Conservation (phyloP, 495 filamentous ascomycete genomes). For the Cryomyces minteri region DNA sequence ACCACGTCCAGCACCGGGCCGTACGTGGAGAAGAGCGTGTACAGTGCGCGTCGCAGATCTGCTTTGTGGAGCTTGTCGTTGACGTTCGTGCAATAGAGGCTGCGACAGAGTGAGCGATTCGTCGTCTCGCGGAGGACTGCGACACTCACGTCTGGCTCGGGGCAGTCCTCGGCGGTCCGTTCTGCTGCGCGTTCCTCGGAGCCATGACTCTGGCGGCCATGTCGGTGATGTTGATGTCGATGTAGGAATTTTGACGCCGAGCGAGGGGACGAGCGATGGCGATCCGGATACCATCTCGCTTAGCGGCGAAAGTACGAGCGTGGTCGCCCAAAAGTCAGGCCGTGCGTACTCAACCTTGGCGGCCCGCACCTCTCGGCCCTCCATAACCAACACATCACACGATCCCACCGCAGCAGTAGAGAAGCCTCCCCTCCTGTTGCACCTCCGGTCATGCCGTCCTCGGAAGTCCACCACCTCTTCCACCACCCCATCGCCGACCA, state of each 20-base stretch:
- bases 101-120: not conserved
- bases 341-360: not conserved
- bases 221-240: not conserved
- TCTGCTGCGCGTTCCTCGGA: not conserved
- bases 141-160: constrained; percentile 57
- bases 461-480: constrained; percentile 93
- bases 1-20: constrained; percentile 90
- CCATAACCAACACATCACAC: not conserved
- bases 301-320: too few relatives aligned
- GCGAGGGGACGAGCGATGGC: not conserved
- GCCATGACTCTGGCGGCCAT: not conserved
- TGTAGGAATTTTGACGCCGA: not conserved
- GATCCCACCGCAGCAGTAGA: constrained; percentile 62
- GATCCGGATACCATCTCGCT: too few relatives aligned
- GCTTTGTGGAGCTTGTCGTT: constrained; percentile 70
- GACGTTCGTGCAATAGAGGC: constrained; percentile 71
- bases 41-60: constrained; percentile 67
- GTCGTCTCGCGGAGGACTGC: not conserved
- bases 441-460: constrained; percentile 45
- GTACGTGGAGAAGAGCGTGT: constrained; percentile 86
- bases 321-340: too few relatives aligned
- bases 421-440: constrained; percentile 86
- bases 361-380: not conserved
- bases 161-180: not conserved
- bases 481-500: constrained; percentile 93